Conservation (phyloP, 78 protist genomes). For the Dictyostelium firmibasis region DNA sequence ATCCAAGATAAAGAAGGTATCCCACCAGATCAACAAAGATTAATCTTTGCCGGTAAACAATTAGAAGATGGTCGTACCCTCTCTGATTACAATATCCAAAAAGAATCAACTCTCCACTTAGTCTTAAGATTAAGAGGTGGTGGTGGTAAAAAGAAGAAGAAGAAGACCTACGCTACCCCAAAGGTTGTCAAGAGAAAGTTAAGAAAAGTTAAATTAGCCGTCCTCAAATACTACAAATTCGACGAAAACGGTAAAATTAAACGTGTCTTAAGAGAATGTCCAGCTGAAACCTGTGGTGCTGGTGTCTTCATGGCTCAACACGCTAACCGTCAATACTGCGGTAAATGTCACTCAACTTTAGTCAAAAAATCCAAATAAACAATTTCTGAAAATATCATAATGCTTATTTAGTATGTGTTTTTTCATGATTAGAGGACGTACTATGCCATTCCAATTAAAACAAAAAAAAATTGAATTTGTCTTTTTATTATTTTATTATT, state of each 20-base stretch:
- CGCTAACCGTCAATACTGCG: slow-evolving; percentile 97
- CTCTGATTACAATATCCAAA: slow-evolving; percentile 99
- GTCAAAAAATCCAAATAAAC: slow-evolving; percentile 54
- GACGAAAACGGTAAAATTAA: slow-evolving; percentile 96
- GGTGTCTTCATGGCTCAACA: slow-evolving; percentile 99
- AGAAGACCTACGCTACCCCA: slow-evolving; percentile 98
- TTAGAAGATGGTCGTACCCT: slow-evolving; percentile 99
- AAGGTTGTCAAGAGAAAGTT: slow-evolving; percentile 96
- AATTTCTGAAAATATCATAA: background rate
- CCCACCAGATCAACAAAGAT: slow-evolving; percentile 99
- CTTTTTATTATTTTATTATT: background rate
- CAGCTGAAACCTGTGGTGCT: slow-evolving; percentile 93
- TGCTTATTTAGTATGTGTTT: background rate
- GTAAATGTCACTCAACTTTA: slow-evolving; percentile 96
- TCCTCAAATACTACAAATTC: slow-evolving; percentile 97
- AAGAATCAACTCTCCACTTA: slow-evolving; percentile 97
- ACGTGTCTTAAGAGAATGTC: slow-evolving; percentile 94
- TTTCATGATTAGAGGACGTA: slow-evolving; percentile 12
- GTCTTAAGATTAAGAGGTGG: slow-evolving; percentile 97
- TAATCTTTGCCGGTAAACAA: slow-evolving; percentile 99
- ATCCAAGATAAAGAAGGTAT: slow-evolving; percentile 99
- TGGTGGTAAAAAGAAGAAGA: slow-evolving; percentile 99
- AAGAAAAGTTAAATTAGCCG: slow-evolving; percentile 97
- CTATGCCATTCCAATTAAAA: background rate
- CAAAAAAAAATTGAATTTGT: background rate